These are phyloP conservation scores for Stephanodiscus minutulus DNA, from an alignment of 108 stramenopile species.

Conservation along the genomic window DNA sequence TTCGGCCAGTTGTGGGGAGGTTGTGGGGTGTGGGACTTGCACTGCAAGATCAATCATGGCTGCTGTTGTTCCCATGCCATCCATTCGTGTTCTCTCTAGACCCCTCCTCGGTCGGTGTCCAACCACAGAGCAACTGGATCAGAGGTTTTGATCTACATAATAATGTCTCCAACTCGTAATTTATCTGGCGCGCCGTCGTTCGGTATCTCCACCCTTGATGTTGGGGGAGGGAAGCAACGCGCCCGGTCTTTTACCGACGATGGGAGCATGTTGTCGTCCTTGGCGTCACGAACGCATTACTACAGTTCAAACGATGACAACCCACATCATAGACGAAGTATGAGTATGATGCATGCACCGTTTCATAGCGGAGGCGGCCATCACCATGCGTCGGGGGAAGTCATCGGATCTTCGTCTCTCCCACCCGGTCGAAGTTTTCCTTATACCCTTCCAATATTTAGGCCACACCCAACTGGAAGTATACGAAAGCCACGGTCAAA, in stretches of 20 bases:
- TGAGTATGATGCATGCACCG: too few species aligned
- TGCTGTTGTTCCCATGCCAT: too few species aligned
- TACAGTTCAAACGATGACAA: neutral
- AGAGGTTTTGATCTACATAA: too few species aligned
- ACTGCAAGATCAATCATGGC: too few species aligned
- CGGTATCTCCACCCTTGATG: neutral
- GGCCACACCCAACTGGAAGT: neutral
- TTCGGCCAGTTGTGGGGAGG: too few species aligned
- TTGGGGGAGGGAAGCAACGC: neutral
- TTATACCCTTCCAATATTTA: neutral
- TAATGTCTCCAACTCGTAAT: neutral
- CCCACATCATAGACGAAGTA: too few species aligned
- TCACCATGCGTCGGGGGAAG: constrained; percentile 12
- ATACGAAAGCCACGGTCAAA: too few species aligned
- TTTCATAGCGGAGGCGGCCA: neutral
- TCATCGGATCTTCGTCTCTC: neutral
- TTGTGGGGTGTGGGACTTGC: too few species aligned
- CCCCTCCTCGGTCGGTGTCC: too few species aligned
- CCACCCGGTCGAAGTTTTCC: neutral
- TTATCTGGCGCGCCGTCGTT: neutral
- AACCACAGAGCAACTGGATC: too few species aligned
- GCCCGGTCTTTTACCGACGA: neutral
- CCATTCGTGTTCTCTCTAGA: too few species aligned
- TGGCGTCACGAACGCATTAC: neutral
- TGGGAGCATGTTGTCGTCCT: neutral